Conservation (phyloP, 257 asterid species). For the Nicotiana attenuata region DNA sequence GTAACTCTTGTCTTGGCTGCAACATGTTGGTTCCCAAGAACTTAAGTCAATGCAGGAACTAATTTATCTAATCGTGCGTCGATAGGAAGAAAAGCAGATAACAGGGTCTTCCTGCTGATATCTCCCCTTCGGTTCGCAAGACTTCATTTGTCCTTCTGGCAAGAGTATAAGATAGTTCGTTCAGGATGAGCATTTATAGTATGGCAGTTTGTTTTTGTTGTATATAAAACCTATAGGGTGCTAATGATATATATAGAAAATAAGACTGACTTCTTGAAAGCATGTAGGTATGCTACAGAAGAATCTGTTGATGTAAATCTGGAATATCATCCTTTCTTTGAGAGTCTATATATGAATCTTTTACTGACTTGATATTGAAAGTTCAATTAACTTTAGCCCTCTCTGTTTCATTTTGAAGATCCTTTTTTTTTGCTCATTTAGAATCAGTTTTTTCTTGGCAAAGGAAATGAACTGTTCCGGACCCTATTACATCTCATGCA, state of each 20-base stretch:
- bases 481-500: background rate
- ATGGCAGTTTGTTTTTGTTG: background rate
- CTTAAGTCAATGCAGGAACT: background rate
- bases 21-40: background rate
- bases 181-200: background rate
- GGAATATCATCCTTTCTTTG: background rate
- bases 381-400: background rate
- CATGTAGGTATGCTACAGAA: background rate
- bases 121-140: background rate
- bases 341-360: background rate
- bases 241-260: background rate
- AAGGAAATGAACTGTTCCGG: background rate
- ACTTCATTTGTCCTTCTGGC: background rate
- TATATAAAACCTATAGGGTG: background rate
- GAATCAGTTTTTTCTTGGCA: background rate
- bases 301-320: conserved; percentile 2
- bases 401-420: background rate
- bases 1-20: background rate
- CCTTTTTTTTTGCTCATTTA: background rate
- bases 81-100: background rate
- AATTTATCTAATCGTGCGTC: background rate
- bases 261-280: background rate
- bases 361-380: background rate
- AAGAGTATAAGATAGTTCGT: background rate
- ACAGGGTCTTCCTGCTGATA: background rate